A percentile compares a stretch with the other conserved stretches of the same genome.
Conservation (phyloP, 2,329 filamentous ascomycete species). For the Trichoderma gracile region DNA sequence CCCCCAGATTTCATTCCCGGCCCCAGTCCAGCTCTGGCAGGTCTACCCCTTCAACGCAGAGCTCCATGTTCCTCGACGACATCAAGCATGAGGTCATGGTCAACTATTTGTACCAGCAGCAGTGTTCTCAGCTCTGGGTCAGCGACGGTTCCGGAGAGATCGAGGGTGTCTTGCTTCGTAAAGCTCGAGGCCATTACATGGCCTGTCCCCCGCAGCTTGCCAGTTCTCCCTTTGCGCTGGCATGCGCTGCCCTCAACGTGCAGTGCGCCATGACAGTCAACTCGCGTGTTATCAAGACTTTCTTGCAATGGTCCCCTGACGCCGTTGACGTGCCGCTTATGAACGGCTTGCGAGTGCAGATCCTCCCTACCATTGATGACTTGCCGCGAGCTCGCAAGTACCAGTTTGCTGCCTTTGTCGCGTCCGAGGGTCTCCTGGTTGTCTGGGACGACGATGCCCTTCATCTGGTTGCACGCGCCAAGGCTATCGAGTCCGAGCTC, state of each 20-base stretch:
- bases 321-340: conserved; percentile 73
- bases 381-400: conserved; percentile 71
- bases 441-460: conserved; percentile 82
- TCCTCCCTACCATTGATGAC: conserved; percentile 70
- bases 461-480: conserved; percentile 68
- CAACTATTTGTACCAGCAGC: conserved; percentile 79
- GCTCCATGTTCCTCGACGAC: conserved; percentile 64
- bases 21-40: conserved; percentile 47
- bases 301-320: conserved; percentile 70
- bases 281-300: conserved; percentile 76
- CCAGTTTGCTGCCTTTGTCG: conserved; percentile 78
- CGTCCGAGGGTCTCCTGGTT: conserved; percentile 67
- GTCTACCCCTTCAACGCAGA: conserved; percentile 46
- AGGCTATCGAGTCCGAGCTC: conserved; percentile 71
- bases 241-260: conserved; percentile 69
- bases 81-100: conserved; percentile 83
- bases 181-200: conserved; percentile 68
- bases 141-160: conserved; percentile 66
- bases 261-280: conserved; percentile 80
- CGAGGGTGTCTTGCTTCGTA: conserved; percentile 73
- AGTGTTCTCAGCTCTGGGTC: conserved; percentile 73
- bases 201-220: conserved; percentile 67
- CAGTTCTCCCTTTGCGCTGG: conserved; percentile 62
- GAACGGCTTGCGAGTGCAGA: conserved; percentile 76
- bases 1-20: conserved; percentile 38